Percentiles rank a stretch among this genome's conserved stretches.
phyloP scores from a whole-genome alignment of 1,284 basidiomycete species.

The Leccinum proximum region DNA sequence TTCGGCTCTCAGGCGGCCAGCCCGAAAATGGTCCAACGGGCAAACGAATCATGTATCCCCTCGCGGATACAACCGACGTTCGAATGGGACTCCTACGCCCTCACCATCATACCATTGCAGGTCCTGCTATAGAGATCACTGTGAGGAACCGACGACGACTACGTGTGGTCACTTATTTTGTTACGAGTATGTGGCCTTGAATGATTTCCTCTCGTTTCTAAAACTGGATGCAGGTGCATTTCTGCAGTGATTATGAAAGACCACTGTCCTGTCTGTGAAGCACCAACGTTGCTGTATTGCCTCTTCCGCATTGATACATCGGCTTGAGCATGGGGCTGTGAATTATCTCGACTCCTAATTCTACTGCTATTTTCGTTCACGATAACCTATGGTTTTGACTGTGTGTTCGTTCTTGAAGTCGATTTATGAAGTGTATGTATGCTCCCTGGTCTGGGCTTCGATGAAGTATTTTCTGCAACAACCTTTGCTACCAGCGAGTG shows the following conservation, averaged over 20 bases:
- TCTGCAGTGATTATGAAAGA: slow-evolving; percentile 30
- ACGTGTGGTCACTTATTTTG: slow-evolving; percentile 34
- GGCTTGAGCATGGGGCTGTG: slow-evolving; percentile 13
- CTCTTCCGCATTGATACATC: slow-evolving; percentile 33
- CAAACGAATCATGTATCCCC: slow-evolving; percentile 11
- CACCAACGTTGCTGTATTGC: slow-evolving; percentile 31
- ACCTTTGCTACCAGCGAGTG: neutral
- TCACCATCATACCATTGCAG: slow-evolving; percentile 31
- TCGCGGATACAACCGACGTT: slow-evolving; percentile 9
- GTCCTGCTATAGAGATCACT: slow-evolving; percentile 28
- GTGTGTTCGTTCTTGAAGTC: slow-evolving; percentile 12
- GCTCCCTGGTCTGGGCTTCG: neutral
- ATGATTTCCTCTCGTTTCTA: slow-evolving; percentile 1
- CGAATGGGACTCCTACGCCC: slow-evolving; percentile 9
- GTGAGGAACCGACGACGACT: slow-evolving; percentile 35
- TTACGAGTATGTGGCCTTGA: slow-evolving; percentile 27
- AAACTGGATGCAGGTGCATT: slow-evolving; percentile 25
- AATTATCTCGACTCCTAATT: neutral
- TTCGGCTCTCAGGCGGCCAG: slow-evolving; percentile 26
- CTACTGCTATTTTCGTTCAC: neutral
- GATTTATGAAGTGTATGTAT: slow-evolving; percentile 7
- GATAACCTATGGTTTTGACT: neutral
- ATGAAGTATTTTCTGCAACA: neutral
- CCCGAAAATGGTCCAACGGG: slow-evolving; percentile 17
- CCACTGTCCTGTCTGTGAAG: slow-evolving; percentile 30